Evolutionary conservation across 2,329 filamentous ascomycete genomes (phyloP).

Genomic region (Xylariaceae sp.): DNA sequence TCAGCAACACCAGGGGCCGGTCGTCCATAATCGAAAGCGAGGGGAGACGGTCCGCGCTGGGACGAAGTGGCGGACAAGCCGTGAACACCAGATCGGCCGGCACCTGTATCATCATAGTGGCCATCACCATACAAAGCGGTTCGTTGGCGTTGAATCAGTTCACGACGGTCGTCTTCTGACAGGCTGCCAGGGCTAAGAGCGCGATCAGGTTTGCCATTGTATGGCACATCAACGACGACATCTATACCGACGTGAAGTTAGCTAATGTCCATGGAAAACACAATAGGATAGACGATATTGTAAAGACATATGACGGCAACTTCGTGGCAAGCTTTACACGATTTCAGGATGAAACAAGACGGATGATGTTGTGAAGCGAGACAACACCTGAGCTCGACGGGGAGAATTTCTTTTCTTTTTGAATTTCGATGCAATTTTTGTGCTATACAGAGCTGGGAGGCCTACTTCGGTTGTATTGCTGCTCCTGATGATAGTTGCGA

Average conservation of each 20-base stretch:
- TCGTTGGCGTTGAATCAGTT: constrained; percentile 94
- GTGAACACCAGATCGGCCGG: constrained; percentile 69
- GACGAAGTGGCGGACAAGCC: constrained; percentile 67
- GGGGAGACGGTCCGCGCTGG: constrained; percentile 78
- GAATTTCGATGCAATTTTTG: constrained; percentile 51
- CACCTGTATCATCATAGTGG: constrained; percentile 71
- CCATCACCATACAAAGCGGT: constrained; percentile 88
- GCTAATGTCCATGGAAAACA: constrained; percentile 37
- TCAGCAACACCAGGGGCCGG: constrained; percentile 46
- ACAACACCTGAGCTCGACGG: constrained; percentile 38
- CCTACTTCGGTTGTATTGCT: constrained; percentile 99
- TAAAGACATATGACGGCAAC: constrained; percentile 33
- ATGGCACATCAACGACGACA: constrained; percentile 55
- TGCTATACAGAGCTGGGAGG: constrained; percentile 77
- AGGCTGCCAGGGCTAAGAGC: constrained; percentile 82
- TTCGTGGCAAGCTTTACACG: constrained; percentile 37
- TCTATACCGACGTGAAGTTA: constrained; percentile 54
- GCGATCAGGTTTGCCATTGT: constrained; percentile 78
- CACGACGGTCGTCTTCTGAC: constrained; percentile 95
- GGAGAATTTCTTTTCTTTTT: constrained; percentile 47
- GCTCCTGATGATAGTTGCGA: constrained; percentile 99
- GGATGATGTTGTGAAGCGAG: constrained; percentile 35
- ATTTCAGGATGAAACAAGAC: constrained; percentile 40
- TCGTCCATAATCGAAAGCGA: constrained; percentile 72
- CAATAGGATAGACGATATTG: constrained; percentile 29